phyloP scores from a whole-genome alignment of 2,329 filamentous ascomycete genomes.

The Mycosphaerelloides madeirae region DNA sequence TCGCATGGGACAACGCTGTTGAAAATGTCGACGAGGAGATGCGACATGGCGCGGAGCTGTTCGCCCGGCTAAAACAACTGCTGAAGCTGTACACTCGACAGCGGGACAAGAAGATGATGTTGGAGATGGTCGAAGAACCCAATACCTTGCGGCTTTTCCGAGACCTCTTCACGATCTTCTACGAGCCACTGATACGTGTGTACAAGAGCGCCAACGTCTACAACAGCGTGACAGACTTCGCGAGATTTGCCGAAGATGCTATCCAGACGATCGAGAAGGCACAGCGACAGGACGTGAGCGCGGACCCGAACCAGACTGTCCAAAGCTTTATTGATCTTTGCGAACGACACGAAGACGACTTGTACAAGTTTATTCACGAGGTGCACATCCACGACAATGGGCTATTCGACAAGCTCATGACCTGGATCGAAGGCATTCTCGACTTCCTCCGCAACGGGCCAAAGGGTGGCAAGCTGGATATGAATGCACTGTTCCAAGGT shows the following conservation, averaged over 20 bases:
- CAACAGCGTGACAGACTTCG: slow-evolving; percentile 94
- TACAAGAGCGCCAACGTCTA: slow-evolving; percentile 99
- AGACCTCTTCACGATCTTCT: slow-evolving; percentile 97
- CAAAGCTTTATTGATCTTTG: slow-evolving; percentile 97
- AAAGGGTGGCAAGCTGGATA: slow-evolving; percentile 78
- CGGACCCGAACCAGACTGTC: slow-evolving; percentile 96
- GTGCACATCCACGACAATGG: slow-evolving; percentile 96
- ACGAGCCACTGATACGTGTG: slow-evolving; percentile 91
- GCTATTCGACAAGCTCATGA: slow-evolving; percentile 92
- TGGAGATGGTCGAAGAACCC: slow-evolving; percentile 89
- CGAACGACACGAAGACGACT: slow-evolving; percentile 88
- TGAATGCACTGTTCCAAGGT: slow-evolving; percentile 87
- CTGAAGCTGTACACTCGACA: slow-evolving; percentile 88
- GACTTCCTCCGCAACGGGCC: slow-evolving; percentile 84
- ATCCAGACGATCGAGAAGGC: slow-evolving; percentile 71
- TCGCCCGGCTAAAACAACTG: slow-evolving; percentile 90
- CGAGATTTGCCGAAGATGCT: slow-evolving; percentile 85
- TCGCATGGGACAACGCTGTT: slow-evolving; percentile 91
- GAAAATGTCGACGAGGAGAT: slow-evolving; percentile 87
- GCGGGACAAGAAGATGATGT: slow-evolving; percentile 96
- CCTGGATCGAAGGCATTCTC: slow-evolving; percentile 92
- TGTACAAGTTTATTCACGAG: slow-evolving; percentile 98
- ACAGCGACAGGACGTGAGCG: slow-evolving; percentile 73
- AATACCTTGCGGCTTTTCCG: slow-evolving; percentile 95
- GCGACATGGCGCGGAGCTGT: slow-evolving; percentile 83